Evolutionary conservation across 306 rosid genomes (phyloP), one percentile per base, ranked within the genome.

Genomic region (Pyrus pyrifolia): DNA sequence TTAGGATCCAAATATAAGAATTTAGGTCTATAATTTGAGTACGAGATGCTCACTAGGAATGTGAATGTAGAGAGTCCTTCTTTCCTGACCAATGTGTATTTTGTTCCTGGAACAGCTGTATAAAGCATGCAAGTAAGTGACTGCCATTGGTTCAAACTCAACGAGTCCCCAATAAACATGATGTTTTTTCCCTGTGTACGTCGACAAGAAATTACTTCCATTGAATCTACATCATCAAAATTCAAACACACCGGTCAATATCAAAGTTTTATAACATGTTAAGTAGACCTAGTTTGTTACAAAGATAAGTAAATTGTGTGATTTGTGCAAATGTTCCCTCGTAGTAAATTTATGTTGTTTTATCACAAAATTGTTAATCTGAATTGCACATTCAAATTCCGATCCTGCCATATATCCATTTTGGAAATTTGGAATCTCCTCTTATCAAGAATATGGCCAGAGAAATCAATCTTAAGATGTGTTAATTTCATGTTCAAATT

Each of bases 91-190:
- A 25, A 60, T 35, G 71, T 73, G 70, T 82, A 82, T 22, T 46
- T 64, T 27, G 79, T 62, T 21, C 22, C 27, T 30, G 81, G 86
- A 57, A 52, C 78, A 67, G 67, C 77, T 1, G 67, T 40, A 58
- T 82, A 80, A 74, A 86, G 84, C 89, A 86, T 70, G 75, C 89
- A 86, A 70, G 85, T 74, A 17, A 86, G 79, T 7, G 89, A 86
- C 60, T 82, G 86, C 83, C 89, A 86, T 8, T 86, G 89, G 44
- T 86, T 86, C 76, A 86, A 73, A 78, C 89, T 83, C 86, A 86
- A 82, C 0, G 86, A 86, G 67, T 86, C 86, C 63, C 89, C 86
- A 3, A 86, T 78, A 44, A 86, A 86, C 86, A 83, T 76, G 21
- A 86, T 46, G 55, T 33, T 80, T 68, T 68, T 77, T 80, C 44